Base-by-base conservation (phyloP, 345 rosid genomes). In the Heritiera fomes region DNA sequence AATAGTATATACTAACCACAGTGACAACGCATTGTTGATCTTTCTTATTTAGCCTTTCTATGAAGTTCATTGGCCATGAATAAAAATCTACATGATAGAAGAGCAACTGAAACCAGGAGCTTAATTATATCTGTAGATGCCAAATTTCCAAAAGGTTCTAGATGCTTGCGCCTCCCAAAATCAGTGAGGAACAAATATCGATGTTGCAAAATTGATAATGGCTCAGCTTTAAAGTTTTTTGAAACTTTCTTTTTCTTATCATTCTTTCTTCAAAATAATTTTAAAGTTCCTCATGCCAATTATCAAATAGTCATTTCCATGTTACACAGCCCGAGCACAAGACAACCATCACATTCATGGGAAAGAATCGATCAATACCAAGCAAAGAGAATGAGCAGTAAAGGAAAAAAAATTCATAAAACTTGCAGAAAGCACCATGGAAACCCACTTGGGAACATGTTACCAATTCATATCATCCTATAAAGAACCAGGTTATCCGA, bases 221-320 rank as follows among this genome's bases (percentile, higher is more conserved):
- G 30, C 6, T 40, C 58, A 47, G 55, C 41, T 47, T 47, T 47
- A 69, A 69, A 69, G 55, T 23, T 30, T 46, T 45, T 13, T 23
- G 56, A 47, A 13, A 69, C 6, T 69, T 17, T 23, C 30, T 46
- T 46, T 69, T 12, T 63, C 73, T 46, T 23, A 70, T 47, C 28
- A 23, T 23, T 23, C 11, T 64, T 34, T 47, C 73, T 70, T 70
- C 38, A 47, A 23, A 69, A 23, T 47, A 28, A 0, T 46, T 46
- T 70, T 70, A 70, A 32, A 47, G 58, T 28, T 47, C 58, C 46
- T 64, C 47, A 7, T 28, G 58, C n/a, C 17, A 70, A 47, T 23
- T 46, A 69, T 47, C 73, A 70, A 47, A 67, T 67, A 43, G 52
- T 52, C 50, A 67, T n/a, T 43, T 7, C 17, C 71, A n/a, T 43